A percentile compares a stretch with the other conserved stretches of the same genome.
These are phyloP conservation scores for Marasmius fiardii DNA, from an alignment of 1,284 basidiomycete species.

Conservation along the genomic window DNA sequence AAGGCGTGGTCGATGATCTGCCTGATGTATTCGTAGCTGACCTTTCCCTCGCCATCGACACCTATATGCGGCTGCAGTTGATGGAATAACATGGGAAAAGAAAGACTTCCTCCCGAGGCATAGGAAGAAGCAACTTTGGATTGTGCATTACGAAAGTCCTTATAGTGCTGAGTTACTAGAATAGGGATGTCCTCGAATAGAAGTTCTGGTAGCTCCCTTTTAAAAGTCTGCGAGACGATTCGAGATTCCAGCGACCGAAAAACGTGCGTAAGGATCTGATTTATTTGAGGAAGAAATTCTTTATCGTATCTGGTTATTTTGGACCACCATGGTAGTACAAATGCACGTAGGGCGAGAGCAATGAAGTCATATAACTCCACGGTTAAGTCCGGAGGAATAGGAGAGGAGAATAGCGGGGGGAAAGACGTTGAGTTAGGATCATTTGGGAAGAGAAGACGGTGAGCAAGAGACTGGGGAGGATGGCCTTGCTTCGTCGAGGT, in stretches of 20 bases:
- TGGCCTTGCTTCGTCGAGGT: slow-evolving; percentile 24
- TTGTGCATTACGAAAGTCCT: slow-evolving; percentile 67
- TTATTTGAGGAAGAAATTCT: slow-evolving; percentile 72
- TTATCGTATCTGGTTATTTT: slow-evolving; percentile 80
- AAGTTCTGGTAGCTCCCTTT: slow-evolving; percentile 53
- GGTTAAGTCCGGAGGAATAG: slow-evolving; percentile 50
- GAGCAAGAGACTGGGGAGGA: slow-evolving; percentile 36
- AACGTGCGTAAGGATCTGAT: slow-evolving; percentile 54
- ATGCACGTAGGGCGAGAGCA: slow-evolving; percentile 72
- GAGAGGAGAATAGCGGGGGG: slow-evolving; percentile 43
- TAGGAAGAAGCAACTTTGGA: slow-evolving; percentile 65
- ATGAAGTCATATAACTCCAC: slow-evolving; percentile 75
- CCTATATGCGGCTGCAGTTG: slow-evolving; percentile 79
- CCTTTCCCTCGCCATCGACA: slow-evolving; percentile 52
- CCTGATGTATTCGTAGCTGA: slow-evolving; percentile 76
- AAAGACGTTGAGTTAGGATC: slow-evolving; percentile 49
- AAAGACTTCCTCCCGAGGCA: slow-evolving; percentile 57
- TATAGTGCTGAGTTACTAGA: slow-evolving; percentile 67
- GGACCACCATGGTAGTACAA: slow-evolving; percentile 79
- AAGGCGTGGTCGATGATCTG: slow-evolving; percentile 72
- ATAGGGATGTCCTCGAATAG: slow-evolving; percentile 58
- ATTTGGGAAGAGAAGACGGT: slow-evolving; percentile 68
- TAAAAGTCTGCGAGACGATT: slow-evolving; percentile 27
- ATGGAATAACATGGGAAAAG: slow-evolving; percentile 68
- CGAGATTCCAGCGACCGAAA: slow-evolving; percentile 60